Percentiles rank a stretch among this genome's conserved stretches.
Conservation (phyloP, 148 eudicot genomes). For the Nyssa sinensis region DNA sequence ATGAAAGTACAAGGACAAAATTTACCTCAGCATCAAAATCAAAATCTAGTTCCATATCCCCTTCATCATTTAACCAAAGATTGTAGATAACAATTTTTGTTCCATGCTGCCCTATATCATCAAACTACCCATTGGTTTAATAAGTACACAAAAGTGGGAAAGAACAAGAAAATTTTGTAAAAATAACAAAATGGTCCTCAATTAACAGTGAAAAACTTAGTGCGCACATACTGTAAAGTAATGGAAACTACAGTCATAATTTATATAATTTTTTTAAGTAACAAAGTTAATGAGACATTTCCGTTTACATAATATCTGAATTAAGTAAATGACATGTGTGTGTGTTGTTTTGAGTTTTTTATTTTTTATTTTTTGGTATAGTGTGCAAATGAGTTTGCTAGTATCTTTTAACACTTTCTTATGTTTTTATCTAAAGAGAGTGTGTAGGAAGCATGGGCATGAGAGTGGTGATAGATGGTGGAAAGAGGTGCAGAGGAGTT, state of each 20-base stretch:
- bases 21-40: conserved; percentile 53
- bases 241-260: neutral
- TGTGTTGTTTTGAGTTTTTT: no score
- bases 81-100: conserved; percentile 60
- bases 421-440: neutral
- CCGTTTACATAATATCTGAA: no score
- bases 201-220: neutral
- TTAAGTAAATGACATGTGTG: no score
- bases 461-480: neutral
- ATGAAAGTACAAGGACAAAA: conserved; percentile 6
- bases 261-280: no score
- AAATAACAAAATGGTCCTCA: neutral
- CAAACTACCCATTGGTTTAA: conserved; percentile 47
- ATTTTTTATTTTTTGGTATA: no score
- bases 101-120: conserved; percentile 58
- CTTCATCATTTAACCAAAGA: conserved; percentile 56
- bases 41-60: conserved; percentile 57
- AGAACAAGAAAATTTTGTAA: neutral
- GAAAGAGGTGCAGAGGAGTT: neutral
- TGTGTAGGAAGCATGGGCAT: neutral
- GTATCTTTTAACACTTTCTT: neutral
- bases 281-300: neutral
- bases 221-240: neutral
- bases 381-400: neutral
- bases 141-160: conserved; percentile 19